A percentile compares a stretch with the other conserved stretches of the same genome.
These are phyloP conservation scores for Ophiosphaerella korrae DNA, from an alignment of 2,329 filamentous ascomycete species.

Conservation along the genomic window DNA sequence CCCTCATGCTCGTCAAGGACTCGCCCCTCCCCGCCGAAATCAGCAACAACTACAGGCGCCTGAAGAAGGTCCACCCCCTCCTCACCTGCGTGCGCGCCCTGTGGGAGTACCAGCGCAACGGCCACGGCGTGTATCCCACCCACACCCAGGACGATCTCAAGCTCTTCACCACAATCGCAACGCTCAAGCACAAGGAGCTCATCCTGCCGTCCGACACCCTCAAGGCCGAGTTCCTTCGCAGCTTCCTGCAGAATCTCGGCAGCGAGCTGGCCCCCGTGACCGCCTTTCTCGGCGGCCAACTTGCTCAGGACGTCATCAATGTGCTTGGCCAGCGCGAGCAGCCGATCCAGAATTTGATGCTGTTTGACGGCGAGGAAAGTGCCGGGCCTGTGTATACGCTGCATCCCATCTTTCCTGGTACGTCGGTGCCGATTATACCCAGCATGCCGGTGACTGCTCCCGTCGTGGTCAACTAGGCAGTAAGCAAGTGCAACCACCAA, in stretches of 20 bases:
- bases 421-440: conserved; percentile 28
- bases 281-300: conserved; percentile 84
- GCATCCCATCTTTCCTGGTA: conserved; percentile 65
- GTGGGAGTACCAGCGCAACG: conserved; percentile 78
- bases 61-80: conserved; percentile 77
- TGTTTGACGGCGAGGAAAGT: conserved; percentile 86
- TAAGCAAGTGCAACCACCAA: neutral
- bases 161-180: conserved; percentile 77
- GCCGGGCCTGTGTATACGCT: conserved; percentile 81
- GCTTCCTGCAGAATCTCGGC: conserved; percentile 84
- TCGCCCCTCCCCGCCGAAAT: conserved; percentile 74
- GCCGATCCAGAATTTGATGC: conserved; percentile 90
- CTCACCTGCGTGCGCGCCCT: conserved; percentile 86
- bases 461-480: conserved; percentile 18
- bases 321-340: conserved; percentile 89
- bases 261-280: conserved; percentile 85
- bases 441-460: conserved; percentile 29
- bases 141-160: conserved; percentile 63
- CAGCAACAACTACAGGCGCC: conserved; percentile 69
- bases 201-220: conserved; percentile 53
- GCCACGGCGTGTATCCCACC: conserved; percentile 50
- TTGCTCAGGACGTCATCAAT: conserved; percentile 97
- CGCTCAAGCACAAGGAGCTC: conserved; percentile 74
- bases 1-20: conserved; percentile 82
- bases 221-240: conserved; percentile 69